Conservation (phyloP, 2,329 filamentous ascomycete species). For the Colletotrichum aenigma region DNA sequence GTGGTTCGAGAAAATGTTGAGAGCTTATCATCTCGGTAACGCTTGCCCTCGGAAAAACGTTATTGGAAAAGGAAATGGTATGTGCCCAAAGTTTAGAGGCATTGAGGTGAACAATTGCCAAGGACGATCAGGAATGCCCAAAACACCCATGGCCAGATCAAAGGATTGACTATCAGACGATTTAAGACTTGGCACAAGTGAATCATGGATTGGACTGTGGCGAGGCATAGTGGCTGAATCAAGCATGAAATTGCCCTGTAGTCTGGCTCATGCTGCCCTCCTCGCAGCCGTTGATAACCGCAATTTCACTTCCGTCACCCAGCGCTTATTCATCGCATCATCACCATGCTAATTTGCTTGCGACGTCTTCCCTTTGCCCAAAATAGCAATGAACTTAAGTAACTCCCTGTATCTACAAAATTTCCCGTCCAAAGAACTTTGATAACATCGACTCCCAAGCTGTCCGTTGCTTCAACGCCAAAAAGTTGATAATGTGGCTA, state of each 20-base stretch:
- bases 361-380: not conserved
- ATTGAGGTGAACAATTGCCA: not conserved
- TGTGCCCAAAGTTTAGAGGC: not conserved
- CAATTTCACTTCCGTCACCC: not conserved
- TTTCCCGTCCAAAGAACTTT: not conserved
- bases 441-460: not conserved
- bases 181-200: not conserved
- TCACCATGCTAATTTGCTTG: not conserved
- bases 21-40: not conserved
- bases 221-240: not conserved
- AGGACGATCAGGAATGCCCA: not conserved
- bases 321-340: not conserved
- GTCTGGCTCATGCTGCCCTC: not conserved
- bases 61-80: too few species aligned
- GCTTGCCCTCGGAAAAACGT: not conserved
- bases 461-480: too few species aligned
- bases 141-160: not conserved
- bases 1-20: accelerated
- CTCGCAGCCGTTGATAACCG: not conserved
- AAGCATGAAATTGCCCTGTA: not conserved
- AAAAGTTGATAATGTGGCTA: too few species aligned
- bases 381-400: not conserved
- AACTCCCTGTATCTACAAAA: not conserved
- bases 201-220: not conserved
- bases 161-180: not conserved